Conservation (phyloP, 2,329 filamentous ascomycete species). For the Ophiostoma pallidulum region DNA sequence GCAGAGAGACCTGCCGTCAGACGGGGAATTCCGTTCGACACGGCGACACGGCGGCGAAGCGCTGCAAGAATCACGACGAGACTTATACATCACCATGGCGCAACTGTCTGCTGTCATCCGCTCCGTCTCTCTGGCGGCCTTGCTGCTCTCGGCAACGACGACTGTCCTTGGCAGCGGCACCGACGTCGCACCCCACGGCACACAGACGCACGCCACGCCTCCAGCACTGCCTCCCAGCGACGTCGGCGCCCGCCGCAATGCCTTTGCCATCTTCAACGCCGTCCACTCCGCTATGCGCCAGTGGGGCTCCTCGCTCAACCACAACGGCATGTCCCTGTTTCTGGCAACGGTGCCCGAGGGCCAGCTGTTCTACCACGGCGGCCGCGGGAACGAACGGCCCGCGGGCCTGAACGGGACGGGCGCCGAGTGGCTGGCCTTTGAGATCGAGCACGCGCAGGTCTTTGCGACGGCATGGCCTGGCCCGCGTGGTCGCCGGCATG, state of each 20-base stretch:
- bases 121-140: too few species aligned
- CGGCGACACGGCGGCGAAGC: too few species aligned
- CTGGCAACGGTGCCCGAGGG: slow-evolving; percentile 54
- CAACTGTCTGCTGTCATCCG: background rate
- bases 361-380: slow-evolving; percentile 60
- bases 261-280: slow-evolving; percentile 61
- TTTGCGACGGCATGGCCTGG: slow-evolving; percentile 31
- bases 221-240: slow-evolving; percentile 27
- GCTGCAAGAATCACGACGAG: too few species aligned
- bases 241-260: slow-evolving; percentile 38
- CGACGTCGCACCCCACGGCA: background rate
- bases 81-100: background rate
- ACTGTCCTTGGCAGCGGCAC: background rate
- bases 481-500: background rate
- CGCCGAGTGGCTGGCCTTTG: slow-evolving; percentile 66
- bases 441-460: slow-evolving; percentile 60
- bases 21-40: too few species aligned
- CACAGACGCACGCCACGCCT: background rate
- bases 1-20: too few species aligned
- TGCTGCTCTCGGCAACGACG: background rate
- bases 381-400: slow-evolving; percentile 34
- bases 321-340: slow-evolving; percentile 69
- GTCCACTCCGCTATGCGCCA: slow-evolving; percentile 63
- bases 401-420: slow-evolving; percentile 23
- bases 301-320: slow-evolving; percentile 62